A percentile compares a stretch with the other conserved stretches of the same genome.
Conservation (phyloP, 768 basidiomycete species). For the Trametes cubensis region DNA sequence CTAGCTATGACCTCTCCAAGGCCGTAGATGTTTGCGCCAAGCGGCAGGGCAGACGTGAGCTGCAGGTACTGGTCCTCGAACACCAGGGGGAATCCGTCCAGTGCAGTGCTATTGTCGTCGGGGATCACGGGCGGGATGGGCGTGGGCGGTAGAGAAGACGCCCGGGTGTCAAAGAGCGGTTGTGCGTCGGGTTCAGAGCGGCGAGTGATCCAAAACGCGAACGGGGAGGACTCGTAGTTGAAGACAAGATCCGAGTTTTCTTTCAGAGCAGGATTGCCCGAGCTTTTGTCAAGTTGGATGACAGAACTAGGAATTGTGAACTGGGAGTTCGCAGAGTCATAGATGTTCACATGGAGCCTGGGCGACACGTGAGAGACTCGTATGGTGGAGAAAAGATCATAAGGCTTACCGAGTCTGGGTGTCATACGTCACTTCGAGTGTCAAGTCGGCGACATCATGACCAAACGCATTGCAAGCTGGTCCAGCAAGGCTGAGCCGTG, state of each 20-base stretch:
- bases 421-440: slow-evolving; percentile 69
- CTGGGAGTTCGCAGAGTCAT: slow-evolving; percentile 60
- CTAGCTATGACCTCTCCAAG: slow-evolving; percentile 72
- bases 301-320: slow-evolving; percentile 65
- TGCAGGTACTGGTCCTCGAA: slow-evolving; percentile 83
- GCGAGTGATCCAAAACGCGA: slow-evolving; percentile 81
- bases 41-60: slow-evolving; percentile 66
- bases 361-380: slow-evolving; percentile 39
- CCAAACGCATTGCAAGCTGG: slow-evolving; percentile 68
- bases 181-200: slow-evolving; percentile 53
- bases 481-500: slow-evolving; percentile 57
- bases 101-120: slow-evolving; percentile 53
- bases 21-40: slow-evolving; percentile 74
- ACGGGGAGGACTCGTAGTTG: slow-evolving; percentile 64
- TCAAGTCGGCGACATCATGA: slow-evolving; percentile 56
- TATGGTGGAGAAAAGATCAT: slow-evolving; percentile 9
- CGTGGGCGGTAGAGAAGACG: slow-evolving; percentile 59
- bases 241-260: slow-evolving; percentile 64
- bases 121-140: slow-evolving; percentile 58
- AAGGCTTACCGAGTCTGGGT: slow-evolving; percentile 48
- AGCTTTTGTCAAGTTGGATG: slow-evolving; percentile 41
- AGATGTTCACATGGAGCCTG: slow-evolving; percentile 71
- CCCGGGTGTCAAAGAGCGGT: slow-evolving; percentile 73
- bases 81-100: slow-evolving; percentile 68
- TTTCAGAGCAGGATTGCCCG: slow-evolving; percentile 26